Conservation (phyloP, 2,329 filamentous ascomycete species). For the Coniella vitis region DNA sequence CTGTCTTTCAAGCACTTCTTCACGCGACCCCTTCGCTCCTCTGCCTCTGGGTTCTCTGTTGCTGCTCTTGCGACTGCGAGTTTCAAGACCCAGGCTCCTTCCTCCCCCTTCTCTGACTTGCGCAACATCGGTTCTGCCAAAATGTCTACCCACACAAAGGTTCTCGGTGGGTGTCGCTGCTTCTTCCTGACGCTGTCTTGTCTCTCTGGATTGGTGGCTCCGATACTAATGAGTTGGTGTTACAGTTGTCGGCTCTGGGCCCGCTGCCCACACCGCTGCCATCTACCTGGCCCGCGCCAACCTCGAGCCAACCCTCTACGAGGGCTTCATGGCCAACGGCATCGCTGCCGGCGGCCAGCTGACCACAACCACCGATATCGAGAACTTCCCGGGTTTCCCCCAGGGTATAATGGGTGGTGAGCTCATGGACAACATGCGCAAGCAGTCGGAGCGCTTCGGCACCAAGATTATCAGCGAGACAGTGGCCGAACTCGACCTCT, state of each 20-base stretch:
- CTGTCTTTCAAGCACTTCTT: conserved; percentile 79
- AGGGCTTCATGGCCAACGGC: conserved; percentile 96
- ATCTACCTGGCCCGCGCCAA: conserved; percentile 94
- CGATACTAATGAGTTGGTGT: conserved; percentile 10
- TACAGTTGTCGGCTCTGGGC: conserved; percentile 81
- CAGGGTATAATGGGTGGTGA: conserved; percentile 78
- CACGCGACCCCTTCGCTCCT: conserved; percentile 68
- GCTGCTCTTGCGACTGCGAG: conserved; percentile 61
- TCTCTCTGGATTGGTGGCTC: not conserved
- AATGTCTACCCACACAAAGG: conserved; percentile 73
- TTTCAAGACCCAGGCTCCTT: conserved; percentile 42
- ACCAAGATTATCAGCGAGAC: conserved; percentile 92
- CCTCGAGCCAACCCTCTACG: conserved; percentile 89
- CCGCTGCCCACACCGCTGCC: conserved; percentile 93
- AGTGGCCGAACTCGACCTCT: conserved; percentile 80
- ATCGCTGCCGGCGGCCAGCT: conserved; percentile 94
- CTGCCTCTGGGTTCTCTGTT: conserved; percentile 65
- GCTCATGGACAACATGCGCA: conserved; percentile 94
- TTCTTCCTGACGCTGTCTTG: conserved; percentile 1
- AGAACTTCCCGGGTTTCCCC: conserved; percentile 96
- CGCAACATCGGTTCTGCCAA: conserved; percentile 42
- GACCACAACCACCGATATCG: conserved; percentile 95
- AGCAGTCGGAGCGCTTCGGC: conserved; percentile 85
- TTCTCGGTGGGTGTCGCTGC: conserved; percentile 63
- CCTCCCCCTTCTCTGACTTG: conserved; percentile 25